Evolutionary conservation across 2,329 filamentous ascomycete genomes (phyloP).

Genomic region (Zopfia rhizophila): DNA sequence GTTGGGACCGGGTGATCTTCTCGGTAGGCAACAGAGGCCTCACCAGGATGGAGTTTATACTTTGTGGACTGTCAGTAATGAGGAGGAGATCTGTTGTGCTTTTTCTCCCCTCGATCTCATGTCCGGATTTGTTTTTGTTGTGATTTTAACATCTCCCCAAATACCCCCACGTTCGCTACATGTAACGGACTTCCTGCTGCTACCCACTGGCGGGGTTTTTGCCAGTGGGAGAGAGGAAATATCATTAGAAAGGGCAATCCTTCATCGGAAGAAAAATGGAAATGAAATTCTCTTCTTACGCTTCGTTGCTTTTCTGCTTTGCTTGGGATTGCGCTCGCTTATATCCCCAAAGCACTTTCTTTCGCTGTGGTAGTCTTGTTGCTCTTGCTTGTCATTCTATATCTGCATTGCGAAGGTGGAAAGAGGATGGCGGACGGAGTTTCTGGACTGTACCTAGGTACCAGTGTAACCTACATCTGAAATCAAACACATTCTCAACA

Average conservation of each 20-base stretch:
- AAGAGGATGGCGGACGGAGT: no score
- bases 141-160: slow-evolving; percentile 21
- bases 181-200: slow-evolving; percentile 27
- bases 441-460: no score
- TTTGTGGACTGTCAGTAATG: no score
- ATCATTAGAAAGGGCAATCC: slow-evolving; percentile 49
- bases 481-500: no score
- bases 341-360: neutral
- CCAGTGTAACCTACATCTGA: no score
- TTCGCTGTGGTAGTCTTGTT: slow-evolving; percentile 1
- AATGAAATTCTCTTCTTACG: no score
- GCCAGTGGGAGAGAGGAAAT: slow-evolving; percentile 25
- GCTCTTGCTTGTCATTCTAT: no score
- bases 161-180: slow-evolving; percentile 43
- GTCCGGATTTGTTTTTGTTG: slow-evolving; percentile 5
- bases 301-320: slow-evolving; percentile 3
- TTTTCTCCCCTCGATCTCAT: slow-evolving; percentile 2
- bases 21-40: slow-evolving; percentile 24
- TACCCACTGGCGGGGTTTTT: slow-evolving; percentile 30
- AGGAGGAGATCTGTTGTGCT: slow-evolving; percentile 2
- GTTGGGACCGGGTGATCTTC: slow-evolving; percentile 32
- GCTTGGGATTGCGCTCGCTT: neutral
- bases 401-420: no score
- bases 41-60: slow-evolving; percentile 18
- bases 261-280: slow-evolving; percentile 51